These are phyloP conservation scores for Endocladia muricata DNA, from an alignment of 31 red algal genomes.

Conservation along the genomic window DNA sequence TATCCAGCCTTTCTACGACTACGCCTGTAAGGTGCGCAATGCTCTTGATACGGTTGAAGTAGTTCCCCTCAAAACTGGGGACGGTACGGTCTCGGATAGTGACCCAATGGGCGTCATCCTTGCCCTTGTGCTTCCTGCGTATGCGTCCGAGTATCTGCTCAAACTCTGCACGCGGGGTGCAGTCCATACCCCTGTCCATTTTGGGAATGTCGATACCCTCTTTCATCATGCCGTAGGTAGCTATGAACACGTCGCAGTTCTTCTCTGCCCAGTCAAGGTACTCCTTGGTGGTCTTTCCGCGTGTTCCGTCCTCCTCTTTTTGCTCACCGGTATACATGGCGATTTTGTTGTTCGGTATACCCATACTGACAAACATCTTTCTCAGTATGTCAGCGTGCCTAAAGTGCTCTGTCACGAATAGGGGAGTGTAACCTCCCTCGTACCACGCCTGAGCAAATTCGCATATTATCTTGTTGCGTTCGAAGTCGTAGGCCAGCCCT, in stretches of 20 bases:
- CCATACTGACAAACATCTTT: slow-evolving; percentile 4
- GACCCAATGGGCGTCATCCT: neutral
- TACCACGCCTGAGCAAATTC: neutral
- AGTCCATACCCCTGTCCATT: neutral
- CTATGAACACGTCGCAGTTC: neutral
- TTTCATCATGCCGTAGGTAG: slow-evolving; percentile 9
- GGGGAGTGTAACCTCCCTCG: neutral
- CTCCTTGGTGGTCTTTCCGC: neutral
- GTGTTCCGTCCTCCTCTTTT: no score
- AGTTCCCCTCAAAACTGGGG: neutral
- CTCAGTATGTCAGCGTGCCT: no score
- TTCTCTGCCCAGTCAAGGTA: slow-evolving; percentile 1
- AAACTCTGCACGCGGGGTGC: neutral
- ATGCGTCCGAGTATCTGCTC: neutral
- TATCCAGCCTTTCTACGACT: no score
- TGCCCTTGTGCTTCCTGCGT: neutral
- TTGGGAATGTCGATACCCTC: neutral
- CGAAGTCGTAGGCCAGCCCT: neutral
- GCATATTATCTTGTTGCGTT: neutral
- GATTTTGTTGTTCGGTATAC: neutral
- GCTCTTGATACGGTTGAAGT: neutral
- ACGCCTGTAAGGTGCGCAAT: neutral
- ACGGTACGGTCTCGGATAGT: neutral
- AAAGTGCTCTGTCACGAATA: slow-evolving; percentile 4
- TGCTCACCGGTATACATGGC: no score